These are phyloP conservation scores for Mollisia scopiformis DNA, from an alignment of 2,329 filamentous ascomycete species.

Conservation along the genomic window DNA sequence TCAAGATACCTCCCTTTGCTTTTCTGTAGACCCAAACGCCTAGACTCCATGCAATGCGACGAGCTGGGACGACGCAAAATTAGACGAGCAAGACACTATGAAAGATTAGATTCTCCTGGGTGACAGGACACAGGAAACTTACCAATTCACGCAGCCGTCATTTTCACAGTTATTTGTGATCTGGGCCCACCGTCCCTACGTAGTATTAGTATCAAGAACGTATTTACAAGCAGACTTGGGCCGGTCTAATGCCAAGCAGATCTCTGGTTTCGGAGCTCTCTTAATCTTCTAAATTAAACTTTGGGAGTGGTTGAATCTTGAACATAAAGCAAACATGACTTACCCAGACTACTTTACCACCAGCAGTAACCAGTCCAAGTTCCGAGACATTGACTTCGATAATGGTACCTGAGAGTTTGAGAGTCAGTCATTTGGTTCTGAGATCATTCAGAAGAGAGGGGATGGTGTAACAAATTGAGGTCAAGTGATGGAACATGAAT, in stretches of 20 bases:
- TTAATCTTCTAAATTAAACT: too few relatives aligned
- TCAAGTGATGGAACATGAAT: too few relatives aligned
- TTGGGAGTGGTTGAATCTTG: too few relatives aligned
- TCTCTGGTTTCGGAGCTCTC: too few relatives aligned
- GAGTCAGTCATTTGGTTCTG: not conserved
- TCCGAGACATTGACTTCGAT: constrained; percentile 95
- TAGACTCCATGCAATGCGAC: constrained; percentile 25
- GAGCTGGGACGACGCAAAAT: constrained; percentile 1
- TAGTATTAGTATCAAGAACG: not conserved
- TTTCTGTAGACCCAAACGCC: constrained; percentile 14
- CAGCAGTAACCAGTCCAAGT: constrained; percentile 85
- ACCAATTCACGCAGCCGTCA: constrained; percentile 30
- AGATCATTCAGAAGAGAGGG: too few relatives aligned
- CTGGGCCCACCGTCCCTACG: constrained; percentile 69
- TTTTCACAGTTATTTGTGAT: constrained; percentile 49
- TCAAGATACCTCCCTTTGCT: not conserved
- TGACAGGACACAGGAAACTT: too few relatives aligned
- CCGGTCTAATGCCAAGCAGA: too few relatives aligned
- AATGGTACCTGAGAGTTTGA: constrained; percentile 63
- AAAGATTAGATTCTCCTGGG: too few relatives aligned
- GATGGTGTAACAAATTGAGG: too few relatives aligned
- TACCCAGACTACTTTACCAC: constrained; percentile 90
- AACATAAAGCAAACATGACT: too few relatives aligned
- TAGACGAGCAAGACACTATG: constrained; percentile 45
- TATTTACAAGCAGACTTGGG: not conserved